phyloP scores from a whole-genome alignment of 768 basidiomycete genomes.

The Kwoniella newhampshirensis region DNA sequence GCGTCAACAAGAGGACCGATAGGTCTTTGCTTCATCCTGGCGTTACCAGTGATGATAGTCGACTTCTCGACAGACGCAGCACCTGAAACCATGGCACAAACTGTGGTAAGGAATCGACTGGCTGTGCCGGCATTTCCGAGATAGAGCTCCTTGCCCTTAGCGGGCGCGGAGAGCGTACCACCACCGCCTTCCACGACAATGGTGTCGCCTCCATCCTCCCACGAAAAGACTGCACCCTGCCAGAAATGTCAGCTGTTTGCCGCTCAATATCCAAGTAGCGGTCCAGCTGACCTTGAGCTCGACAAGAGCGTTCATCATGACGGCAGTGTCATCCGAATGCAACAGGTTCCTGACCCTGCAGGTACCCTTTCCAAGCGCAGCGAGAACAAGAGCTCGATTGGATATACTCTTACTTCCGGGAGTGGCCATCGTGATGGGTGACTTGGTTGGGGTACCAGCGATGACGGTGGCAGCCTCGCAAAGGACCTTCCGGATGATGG shows the following conservation, averaged over 20 bases:
- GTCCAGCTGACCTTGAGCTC: constrained; percentile 69
- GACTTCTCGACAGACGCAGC: constrained; percentile 40
- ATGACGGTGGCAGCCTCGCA: constrained; percentile 76
- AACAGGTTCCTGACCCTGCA: constrained; percentile 85
- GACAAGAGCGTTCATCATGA: constrained; percentile 93
- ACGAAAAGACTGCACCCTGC: constrained; percentile 85
- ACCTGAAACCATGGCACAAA: constrained; percentile 74
- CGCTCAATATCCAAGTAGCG: background rate
- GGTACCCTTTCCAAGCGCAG: constrained; percentile 83
- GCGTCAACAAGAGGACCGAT: constrained; percentile 93
- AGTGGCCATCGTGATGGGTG: constrained; percentile 71
- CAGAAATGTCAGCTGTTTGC: constrained; percentile 12
- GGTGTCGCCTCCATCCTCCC: constrained; percentile 96
- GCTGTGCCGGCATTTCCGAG: constrained; percentile 97
- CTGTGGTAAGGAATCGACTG: constrained; percentile 93
- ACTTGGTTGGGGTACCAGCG: constrained; percentile 64
- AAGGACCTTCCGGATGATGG: constrained; percentile 75
- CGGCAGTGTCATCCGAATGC: constrained; percentile 96
- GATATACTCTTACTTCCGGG: constrained; percentile 97
- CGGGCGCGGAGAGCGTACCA: constrained; percentile 73
- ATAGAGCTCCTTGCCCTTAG: constrained; percentile 81
- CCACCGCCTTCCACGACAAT: constrained; percentile 85
- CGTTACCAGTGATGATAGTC: constrained; percentile 92
- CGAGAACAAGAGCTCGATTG: constrained; percentile 88
- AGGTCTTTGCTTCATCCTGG: constrained; percentile 97